Conservation (phyloP, 208 protist genomes). For the Leishmania braziliensis region DNA sequence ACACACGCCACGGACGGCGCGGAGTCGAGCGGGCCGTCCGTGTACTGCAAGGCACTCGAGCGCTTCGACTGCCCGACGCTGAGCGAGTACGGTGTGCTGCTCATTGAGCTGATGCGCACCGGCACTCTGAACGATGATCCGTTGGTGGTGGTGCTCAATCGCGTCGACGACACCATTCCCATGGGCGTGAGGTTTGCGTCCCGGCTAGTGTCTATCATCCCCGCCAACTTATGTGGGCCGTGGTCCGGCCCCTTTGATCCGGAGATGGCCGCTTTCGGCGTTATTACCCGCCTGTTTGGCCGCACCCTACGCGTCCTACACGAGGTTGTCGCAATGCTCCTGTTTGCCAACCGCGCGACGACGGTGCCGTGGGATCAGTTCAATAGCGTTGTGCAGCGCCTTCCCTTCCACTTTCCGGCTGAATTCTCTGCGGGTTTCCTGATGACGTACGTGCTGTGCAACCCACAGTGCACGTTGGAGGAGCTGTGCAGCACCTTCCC, state of each 20-base stretch:
- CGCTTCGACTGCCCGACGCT: conserved; percentile 68
- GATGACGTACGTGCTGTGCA: conserved; percentile 76
- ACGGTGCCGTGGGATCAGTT: conserved; percentile 58
- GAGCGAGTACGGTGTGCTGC: conserved; percentile 80
- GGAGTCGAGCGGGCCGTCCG: conserved; percentile 56
- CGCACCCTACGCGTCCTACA: conserved; percentile 72
- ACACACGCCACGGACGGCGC: conserved; percentile 64
- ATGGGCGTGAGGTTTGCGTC: conserved; percentile 64
- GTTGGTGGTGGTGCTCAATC: conserved; percentile 46
- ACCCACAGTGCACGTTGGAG: conserved; percentile 54
- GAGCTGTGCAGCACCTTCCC: conserved; percentile 64
- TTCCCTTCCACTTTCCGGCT: conserved; percentile 72
- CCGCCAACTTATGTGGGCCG: conserved; percentile 55
- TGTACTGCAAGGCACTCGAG: conserved; percentile 68
- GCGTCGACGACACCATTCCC: conserved; percentile 17
- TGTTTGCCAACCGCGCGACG: conserved; percentile 57
- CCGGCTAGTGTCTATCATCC: conserved; percentile 85
- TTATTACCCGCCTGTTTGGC: conserved; percentile 66
- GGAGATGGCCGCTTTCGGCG: conserved; percentile 85
- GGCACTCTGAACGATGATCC: conserved; percentile 48
- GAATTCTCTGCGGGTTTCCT: conserved; percentile 84
- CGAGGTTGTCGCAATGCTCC: conserved; percentile 63
- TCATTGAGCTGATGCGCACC: conserved; percentile 88
- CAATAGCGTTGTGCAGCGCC: conserved; percentile 41
- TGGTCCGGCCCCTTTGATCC: conserved; percentile 84